Evolutionary conservation across 345 rosid genomes (phyloP), one percentile per base, ranked within the genome.

Genomic region (Moricandia moricandioides): DNA sequence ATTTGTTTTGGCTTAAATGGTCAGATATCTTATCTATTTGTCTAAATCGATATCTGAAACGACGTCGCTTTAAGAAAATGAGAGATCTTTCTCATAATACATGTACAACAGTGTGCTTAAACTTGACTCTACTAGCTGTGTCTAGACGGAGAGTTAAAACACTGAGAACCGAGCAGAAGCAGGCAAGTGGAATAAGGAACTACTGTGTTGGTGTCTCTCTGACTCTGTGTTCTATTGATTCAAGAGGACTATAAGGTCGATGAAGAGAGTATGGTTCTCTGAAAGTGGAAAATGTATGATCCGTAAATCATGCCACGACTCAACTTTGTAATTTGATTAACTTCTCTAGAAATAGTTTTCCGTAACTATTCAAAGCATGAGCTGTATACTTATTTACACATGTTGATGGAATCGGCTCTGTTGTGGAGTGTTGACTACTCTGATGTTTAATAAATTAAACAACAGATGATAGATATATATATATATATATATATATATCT

Each of bases 71-170:
- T 29, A 2, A 4, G 5, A 29, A 4, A 29, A 29, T 29, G 31
- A 29, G 31, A 3, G 34, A 68, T 90, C 70, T 71, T 88, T 55
- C 85, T 90, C 27, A 67, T 85, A 35, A 3, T 86, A 89, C 77
- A 84, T 87, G 43, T 85, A 87, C 65, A 59, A 66, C 33, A n/a
- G n/a, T n/a, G n/a, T n/a, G n/a, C 85, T 79, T 75, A 86, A 80
- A 84, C 80, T 90, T 78, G 82, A 84, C 62, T 84, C 54, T 64
- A 47, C 70, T 21, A 81, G 78, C 51, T 83, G 58, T 84, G 71
- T 8, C 7, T 90, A 90, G 96, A 78, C 81, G 31, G 86, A 86
- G 85, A 78, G 24, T 21, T 21, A 21, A 2, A 21, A 21, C 24
- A 21, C 24, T 21, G 24, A 21, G 24, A 21, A 2, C 24, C 24